Base-by-base conservation (phyloP, 306 rosid genomes). In the Hippophae tibetana region DNA sequence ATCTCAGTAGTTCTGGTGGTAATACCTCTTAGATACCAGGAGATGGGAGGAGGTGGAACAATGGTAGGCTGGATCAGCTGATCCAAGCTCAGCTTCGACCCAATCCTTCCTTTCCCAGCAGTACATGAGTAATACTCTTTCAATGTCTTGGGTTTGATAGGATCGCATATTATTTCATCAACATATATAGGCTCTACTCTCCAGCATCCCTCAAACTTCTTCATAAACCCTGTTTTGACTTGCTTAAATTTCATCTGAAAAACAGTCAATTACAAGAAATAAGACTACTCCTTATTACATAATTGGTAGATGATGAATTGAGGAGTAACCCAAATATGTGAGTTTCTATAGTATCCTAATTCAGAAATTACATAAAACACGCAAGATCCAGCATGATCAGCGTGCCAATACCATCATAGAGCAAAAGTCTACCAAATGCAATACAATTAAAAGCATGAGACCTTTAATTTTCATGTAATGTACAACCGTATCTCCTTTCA, bases 1-100 rank as follows among this genome's bases (percentile, higher is more conserved):
- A 88, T 92, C 79, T 88, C 95, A 0, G 97, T 80, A 9, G 99
- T 92, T 64, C 73, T 77, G 61, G 81, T 0, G 10, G 95, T 92
- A 27, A 92, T 92, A 63, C 99, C 99, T 51, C 99, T 74, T 55
- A 92, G 76, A 69, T 92, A 88, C 99, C 97, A 88, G 64, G 99
- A 92, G 63, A 92, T 82, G 60, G 99, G 99, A 42, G 99, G 96
- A 0, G 97, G 99, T 23, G 99, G 99, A 26, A 88, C 82, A 64
- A 92, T 81, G 56, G 97, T 69, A 25, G 97, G 97, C 69, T 92
- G 75, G 62, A 92, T 81, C 74, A 86, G 74, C 69, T 92, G 99
- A 55, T 88, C 73, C 69, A 92, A 76, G 71, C 72, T 67, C 78
- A 92, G 83, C 78, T 68, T 84, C 53, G 99, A 88, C 12, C 97